phyloP scores from a whole-genome alignment of 768 basidiomycete species.

The Rhizopogon roseolus region DNA sequence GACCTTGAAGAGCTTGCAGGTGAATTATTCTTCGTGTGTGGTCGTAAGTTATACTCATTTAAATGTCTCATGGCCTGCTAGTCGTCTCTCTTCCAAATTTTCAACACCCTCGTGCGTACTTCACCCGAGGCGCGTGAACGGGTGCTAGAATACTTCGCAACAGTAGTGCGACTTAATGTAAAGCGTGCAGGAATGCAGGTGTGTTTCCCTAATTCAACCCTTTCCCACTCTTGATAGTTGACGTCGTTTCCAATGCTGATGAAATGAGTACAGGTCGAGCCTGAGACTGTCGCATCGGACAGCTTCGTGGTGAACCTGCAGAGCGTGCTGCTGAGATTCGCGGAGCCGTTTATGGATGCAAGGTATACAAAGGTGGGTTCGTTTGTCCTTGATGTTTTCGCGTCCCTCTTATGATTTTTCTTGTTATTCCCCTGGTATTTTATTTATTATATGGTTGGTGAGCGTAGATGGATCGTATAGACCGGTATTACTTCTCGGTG shows the following conservation, averaged over 20 bases:
- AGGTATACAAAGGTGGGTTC: conserved; percentile 72
- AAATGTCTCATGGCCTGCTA: conserved; percentile 12
- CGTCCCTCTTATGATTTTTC: not conserved
- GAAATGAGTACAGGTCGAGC: conserved; percentile 58
- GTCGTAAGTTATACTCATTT: not conserved
- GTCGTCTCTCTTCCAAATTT: conserved; percentile 77
- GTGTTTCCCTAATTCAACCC: conserved; percentile 5
- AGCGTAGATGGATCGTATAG: conserved; percentile 83
- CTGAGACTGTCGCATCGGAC: conserved; percentile 81
- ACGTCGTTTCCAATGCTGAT: not conserved
- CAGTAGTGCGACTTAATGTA: conserved; percentile 67
- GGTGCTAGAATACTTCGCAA: conserved; percentile 78
- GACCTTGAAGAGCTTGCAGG: conserved; percentile 82
- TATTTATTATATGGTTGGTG: not conserved
- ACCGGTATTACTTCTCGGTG: conserved; percentile 72
- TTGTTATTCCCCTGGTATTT: not conserved
- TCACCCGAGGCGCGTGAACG: conserved; percentile 75
- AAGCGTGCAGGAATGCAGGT: conserved; percentile 92
- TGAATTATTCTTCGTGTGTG: conserved; percentile 20
- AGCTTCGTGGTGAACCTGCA: conserved; percentile 92
- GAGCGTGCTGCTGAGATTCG: conserved; percentile 74
- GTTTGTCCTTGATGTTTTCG: conserved; percentile 4
- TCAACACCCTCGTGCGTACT: conserved; percentile 84
- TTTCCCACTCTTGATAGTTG: not conserved
- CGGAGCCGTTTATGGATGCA: conserved; percentile 94